These are phyloP conservation scores for Phytophthora macrochlamydospora DNA, from an alignment of 352 stramenopile genomes.

Conservation along the genomic window DNA sequence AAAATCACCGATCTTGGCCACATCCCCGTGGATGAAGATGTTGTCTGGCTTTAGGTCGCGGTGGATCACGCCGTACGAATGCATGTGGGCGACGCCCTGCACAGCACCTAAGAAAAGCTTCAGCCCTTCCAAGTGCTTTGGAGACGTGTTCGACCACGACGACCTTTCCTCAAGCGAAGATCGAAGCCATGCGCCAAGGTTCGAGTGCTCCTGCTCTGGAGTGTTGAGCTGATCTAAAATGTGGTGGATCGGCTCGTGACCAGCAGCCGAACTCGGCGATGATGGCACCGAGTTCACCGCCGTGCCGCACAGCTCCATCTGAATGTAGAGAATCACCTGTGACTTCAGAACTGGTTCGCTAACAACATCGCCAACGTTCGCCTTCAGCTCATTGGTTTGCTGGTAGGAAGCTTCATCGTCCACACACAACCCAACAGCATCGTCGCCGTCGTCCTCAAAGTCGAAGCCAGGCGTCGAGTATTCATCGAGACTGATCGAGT, in stretches of 20 bases:
- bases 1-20: conserved; percentile 76
- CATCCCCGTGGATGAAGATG: conserved; percentile 68
- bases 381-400: conserved; percentile 25
- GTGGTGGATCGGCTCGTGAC: conserved; percentile 50
- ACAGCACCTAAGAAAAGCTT: conserved; percentile 69
- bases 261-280: conserved; percentile 16
- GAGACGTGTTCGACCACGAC: conserved; percentile 37
- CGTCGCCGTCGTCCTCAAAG: conserved; percentile 58
- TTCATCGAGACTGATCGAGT: conserved; percentile 58
- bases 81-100: conserved; percentile 77
- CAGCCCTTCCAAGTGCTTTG: conserved; percentile 63
- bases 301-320: conserved; percentile 75
- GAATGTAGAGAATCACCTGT: conserved; percentile 74
- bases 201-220: conserved; percentile 49
- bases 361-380: conserved; percentile 10
- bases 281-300: conserved; percentile 25
- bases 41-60: conserved; percentile 81
- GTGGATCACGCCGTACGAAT: conserved; percentile 73
- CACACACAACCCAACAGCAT: conserved; percentile 38
- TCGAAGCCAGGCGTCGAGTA: conserved; percentile 63
- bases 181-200: conserved; percentile 72
- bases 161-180: conserved; percentile 58
- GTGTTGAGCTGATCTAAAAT: conserved; percentile 49
- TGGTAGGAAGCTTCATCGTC: conserved; percentile 35
- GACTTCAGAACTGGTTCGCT: conserved; percentile 34